phyloP scores from a whole-genome alignment of 805 yeast species.

The Starmerella geochares region DNA sequence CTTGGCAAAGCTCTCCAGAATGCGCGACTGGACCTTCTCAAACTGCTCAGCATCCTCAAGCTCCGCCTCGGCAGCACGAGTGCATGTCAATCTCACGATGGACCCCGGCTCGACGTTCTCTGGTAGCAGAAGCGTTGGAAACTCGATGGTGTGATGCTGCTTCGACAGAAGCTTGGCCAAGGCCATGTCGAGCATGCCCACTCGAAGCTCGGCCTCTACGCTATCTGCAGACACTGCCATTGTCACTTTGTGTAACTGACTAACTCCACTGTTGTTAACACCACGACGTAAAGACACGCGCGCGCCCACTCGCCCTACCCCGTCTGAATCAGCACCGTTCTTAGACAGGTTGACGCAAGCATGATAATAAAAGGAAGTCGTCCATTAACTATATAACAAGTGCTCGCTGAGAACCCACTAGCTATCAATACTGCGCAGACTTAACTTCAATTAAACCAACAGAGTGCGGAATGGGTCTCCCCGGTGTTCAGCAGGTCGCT shows the following conservation, averaged over 20 bases:
- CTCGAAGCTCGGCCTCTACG: conserved; percentile 89
- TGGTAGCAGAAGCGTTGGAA: conserved; percentile 89
- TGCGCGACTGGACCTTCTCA: conserved; percentile 57
- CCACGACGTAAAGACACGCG: background rate
- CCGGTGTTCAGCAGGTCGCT: background rate
- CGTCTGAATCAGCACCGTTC: background rate
- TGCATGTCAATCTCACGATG: conserved; percentile 74
- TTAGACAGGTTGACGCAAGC: no score
- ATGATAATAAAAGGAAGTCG: no score
- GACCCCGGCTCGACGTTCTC: conserved; percentile 87
- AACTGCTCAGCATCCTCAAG: conserved; percentile 48
- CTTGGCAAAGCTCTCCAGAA: conserved; percentile 61
- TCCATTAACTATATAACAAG: no score
- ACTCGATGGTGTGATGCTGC: conserved; percentile 89
- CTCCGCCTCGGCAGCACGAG: conserved; percentile 63
- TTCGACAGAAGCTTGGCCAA: conserved; percentile 79
- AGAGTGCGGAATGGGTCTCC: conserved; percentile 3
- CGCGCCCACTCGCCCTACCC: background rate
- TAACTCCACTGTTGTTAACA: background rate
- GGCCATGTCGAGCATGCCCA: conserved; percentile 92
- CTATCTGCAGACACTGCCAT: conserved; percentile 17
- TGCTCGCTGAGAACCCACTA: no score
- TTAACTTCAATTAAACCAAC: no score
- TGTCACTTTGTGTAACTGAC: background rate
- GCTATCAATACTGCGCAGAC: no score